Percentiles rank a stretch among this genome's conserved stretches.
Conservation (phyloP, 2,329 filamentous ascomycete species). For the Claviceps digitariae region DNA sequence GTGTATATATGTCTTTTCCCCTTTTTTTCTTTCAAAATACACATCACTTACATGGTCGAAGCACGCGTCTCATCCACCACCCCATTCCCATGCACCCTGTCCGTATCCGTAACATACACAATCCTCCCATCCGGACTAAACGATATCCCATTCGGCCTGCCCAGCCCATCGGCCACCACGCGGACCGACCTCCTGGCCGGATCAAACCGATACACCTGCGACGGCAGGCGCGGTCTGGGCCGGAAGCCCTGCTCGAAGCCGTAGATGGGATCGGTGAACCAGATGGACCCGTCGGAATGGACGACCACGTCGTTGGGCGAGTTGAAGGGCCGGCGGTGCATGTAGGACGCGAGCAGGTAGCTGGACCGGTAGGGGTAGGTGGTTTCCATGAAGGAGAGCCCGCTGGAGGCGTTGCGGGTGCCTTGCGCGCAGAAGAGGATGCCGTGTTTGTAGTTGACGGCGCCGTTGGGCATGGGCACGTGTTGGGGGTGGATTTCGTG, state of each 20-base stretch:
- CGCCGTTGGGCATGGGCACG: conserved; percentile 34
- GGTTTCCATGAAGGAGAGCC: conserved; percentile 20
- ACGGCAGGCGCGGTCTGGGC: conserved; percentile 27
- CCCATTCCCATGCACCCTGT: conserved; percentile 20
- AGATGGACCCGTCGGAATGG: conserved; percentile 27
- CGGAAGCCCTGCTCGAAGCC: conserved; percentile 33
- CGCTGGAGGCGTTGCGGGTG: conserved; percentile 10
- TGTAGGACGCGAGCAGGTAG: conserved; percentile 24
- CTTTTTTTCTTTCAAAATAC: too few relatives aligned
- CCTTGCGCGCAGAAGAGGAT: conserved; percentile 30
- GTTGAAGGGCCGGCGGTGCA: conserved; percentile 31
- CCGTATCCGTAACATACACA: conserved; percentile 33
- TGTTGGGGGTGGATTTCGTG: conserved; percentile 20
- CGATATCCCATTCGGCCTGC: conserved; percentile 30
- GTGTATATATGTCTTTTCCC: too few relatives aligned
- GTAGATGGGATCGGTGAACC: conserved; percentile 38
- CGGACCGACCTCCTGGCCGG: conserved; percentile 24
- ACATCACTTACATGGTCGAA: conserved; percentile 14
- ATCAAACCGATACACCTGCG: conserved; percentile 34
- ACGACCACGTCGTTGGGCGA: conserved; percentile 35
- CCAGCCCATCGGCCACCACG: conserved; percentile 33
- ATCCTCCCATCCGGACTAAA: conserved; percentile 31
- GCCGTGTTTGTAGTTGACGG: conserved; percentile 29
- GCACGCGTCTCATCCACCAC: conserved; percentile 13
- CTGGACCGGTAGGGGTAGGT: conserved; percentile 16